Base-by-base conservation (phyloP, 768 basidiomycete genomes). In the Cyclocybe cylindracea region DNA sequence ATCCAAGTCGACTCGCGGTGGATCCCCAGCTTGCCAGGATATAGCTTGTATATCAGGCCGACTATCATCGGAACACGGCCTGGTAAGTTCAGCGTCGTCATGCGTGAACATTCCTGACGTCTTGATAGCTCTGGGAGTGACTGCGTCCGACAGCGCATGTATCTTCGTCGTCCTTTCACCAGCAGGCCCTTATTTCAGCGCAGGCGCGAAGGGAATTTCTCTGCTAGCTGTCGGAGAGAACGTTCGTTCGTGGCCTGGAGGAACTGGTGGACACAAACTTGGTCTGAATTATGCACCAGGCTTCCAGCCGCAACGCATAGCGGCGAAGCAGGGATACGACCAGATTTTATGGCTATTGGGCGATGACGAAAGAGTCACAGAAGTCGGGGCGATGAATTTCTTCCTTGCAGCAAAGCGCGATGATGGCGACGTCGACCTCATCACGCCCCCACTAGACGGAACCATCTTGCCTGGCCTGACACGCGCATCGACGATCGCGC, bases 391-490 rank as follows among this genome's bases (percentile, higher is more conserved):
- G 10, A 94, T 93, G 91, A 94, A 94, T 66, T 76, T 92, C 46
- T 90, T 92, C 56, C 77, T 81, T 10, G 86, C 85, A 1, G 70
- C 88, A 44, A 71, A 78, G 62, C 70, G 80, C 7, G 77, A 78
- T 7, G 81, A 87, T 57, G 86, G 83, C 2, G 87, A 78, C 29
- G 57, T 86, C 51, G 90, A 94, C 55, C 72, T 95, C 49, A 68
- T 91, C 50, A 97, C 94, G 0, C 90, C 94, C 0, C 83, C 89
- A 7, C 71, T 95, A 54, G 91, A 89, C 61, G 92, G 94, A 32
- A 88, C 89, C 18, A 91, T 96, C 58, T 81, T 96, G 2, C 91
- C 93, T 2, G 92, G 94, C n/a, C 80, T 97, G n/a, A 95, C 92
- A 0, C 84, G 94, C 37, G 83, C 82, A 48, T 91, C 89, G 14